phyloP scores from a whole-genome alignment of 2,329 filamentous ascomycete species.

The Aspergillus bombycis region DNA sequence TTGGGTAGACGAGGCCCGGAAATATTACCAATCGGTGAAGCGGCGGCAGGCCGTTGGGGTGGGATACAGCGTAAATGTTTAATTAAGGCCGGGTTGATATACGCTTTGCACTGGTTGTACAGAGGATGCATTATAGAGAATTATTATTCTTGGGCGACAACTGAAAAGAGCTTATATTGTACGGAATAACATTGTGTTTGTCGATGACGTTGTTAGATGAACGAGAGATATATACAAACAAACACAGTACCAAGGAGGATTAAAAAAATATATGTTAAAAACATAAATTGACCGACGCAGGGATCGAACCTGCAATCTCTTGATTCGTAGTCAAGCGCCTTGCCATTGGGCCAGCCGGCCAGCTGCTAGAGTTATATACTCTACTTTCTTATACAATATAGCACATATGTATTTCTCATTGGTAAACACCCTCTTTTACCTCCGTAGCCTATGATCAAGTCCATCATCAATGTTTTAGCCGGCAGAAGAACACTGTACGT shows the following conservation, averaged over 20 bases:
- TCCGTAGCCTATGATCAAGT: too few species aligned
- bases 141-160: not conserved
- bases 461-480: not conserved
- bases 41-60: constrained; percentile 37
- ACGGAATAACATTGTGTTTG: too few species aligned
- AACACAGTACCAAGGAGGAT: too few species aligned
- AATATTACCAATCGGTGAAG: constrained; percentile 58
- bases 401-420: too few species aligned
- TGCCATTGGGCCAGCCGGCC: constrained; percentile 35
- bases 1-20: constrained; percentile 89
- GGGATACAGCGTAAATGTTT: constrained; percentile 49
- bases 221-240: too few species aligned
- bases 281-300: constrained; percentile 38
- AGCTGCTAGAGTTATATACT: not conserved
- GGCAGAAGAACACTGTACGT: not conserved
- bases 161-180: not conserved
- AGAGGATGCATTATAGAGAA: constrained; percentile 4
- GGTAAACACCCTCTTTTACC: too few species aligned
- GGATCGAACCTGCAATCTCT: constrained; percentile 55
- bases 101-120: constrained; percentile 6
- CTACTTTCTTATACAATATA: not conserved
- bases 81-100: constrained; percentile 19
- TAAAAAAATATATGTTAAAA: not conserved
- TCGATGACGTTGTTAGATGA: too few species aligned
- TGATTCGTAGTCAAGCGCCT: constrained; percentile 58